A percentile compares a stretch with the other conserved stretches of the same genome.
phyloP scores from a whole-genome alignment of 2,329 filamentous ascomycete species.

The Nigrospora oryzae region DNA sequence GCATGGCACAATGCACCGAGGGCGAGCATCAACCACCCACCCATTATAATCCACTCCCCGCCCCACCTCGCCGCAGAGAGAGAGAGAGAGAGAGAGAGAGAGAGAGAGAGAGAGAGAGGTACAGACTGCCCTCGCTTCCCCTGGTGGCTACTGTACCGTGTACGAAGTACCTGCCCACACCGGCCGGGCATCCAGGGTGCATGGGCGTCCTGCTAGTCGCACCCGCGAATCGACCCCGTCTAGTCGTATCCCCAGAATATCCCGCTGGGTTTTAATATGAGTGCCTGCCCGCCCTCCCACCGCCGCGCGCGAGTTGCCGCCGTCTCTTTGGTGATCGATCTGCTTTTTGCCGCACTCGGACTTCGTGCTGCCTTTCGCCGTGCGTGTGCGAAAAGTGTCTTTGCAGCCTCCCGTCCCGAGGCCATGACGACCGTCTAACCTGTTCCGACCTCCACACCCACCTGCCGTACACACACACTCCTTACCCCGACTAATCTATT shows the following conservation, averaged over 20 bases:
- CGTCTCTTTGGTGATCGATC: not conserved
- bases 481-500: not conserved
- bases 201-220: too few relatives aligned
- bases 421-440: conserved; percentile 12
- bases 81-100: too few relatives aligned
- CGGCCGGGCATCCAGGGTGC: too few relatives aligned
- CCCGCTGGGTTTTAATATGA: not conserved
- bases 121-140: too few relatives aligned
- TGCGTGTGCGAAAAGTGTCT: conserved; percentile 14
- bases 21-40: too few relatives aligned
- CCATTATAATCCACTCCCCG: too few relatives aligned
- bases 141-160: too few relatives aligned
- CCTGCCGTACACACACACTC: conserved; percentile 3
- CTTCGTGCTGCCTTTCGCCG: not conserved
- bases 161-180: too few relatives aligned
- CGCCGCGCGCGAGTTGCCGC: not conserved
- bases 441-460: not conserved
- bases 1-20: too few relatives aligned
- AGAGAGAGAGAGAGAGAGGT: too few relatives aligned
- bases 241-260: not conserved
- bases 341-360: not conserved
- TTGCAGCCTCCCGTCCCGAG: conserved; percentile 11
- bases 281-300: not conserved
- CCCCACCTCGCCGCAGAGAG: too few relatives aligned
- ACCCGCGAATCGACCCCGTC: too few relatives aligned